phyloP scores from a whole-genome alignment of 495 filamentous ascomycete species.

The Cudoniella acicularis region DNA sequence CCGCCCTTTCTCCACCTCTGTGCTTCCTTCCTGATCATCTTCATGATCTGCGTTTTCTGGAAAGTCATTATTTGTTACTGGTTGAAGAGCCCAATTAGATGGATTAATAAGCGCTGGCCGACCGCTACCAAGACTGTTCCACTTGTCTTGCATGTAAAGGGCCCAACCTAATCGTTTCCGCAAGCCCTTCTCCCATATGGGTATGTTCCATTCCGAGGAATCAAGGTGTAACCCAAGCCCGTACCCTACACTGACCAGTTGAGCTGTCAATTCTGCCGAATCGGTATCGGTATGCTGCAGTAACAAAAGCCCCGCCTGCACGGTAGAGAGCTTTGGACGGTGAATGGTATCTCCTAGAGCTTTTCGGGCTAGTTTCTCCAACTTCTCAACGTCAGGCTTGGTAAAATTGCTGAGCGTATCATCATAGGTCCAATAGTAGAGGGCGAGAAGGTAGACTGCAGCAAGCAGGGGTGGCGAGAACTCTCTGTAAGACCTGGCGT shows the following conservation, averaged over 20 bases:
- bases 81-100: constrained; percentile 77
- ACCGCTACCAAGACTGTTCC: constrained; percentile 80
- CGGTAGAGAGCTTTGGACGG: constrained; percentile 83
- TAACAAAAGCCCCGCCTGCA: constrained; percentile 88
- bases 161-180: constrained; percentile 86
- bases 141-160: constrained; percentile 89
- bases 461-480: constrained; percentile 82
- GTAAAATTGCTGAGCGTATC: constrained; percentile 57
- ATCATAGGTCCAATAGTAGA: constrained; percentile 82
- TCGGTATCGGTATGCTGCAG: constrained; percentile 83
- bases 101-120: constrained; percentile 75
- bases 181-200: constrained; percentile 77
- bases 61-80: constrained; percentile 66
- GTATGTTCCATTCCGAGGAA: constrained; percentile 79
- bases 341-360: constrained; percentile 72
- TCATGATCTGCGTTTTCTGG: constrained; percentile 56
- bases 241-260: constrained; percentile 74
- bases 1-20: constrained; percentile 64
- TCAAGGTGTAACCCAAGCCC: constrained; percentile 84
- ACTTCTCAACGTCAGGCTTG: constrained; percentile 68
- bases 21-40: constrained; percentile 53
- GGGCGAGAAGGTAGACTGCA: constrained; percentile 82
- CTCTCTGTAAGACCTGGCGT: constrained; percentile 67
- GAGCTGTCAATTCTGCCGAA: constrained; percentile 79
- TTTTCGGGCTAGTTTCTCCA: constrained; percentile 73